These are phyloP conservation scores for Musa balbisiana DNA, from an alignment of 202 grass and related monocot species.

Conservation along the genomic window DNA sequence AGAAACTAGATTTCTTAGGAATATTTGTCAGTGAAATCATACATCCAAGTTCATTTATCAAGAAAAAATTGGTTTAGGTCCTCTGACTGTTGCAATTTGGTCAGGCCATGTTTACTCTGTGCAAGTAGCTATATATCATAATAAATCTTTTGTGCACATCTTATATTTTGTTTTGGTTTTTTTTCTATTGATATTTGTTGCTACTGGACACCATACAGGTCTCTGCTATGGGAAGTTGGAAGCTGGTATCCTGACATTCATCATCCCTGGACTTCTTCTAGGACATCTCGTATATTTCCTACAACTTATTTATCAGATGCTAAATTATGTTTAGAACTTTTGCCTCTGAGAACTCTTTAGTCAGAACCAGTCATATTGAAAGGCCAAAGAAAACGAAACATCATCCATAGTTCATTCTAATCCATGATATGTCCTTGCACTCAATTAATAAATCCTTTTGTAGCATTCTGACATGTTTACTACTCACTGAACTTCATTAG, in stretches of 20 bases:
- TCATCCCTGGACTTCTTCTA: slow-evolving; percentile 83
- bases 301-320: neutral
- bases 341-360: neutral
- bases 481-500: too few relatives aligned
- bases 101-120: neutral
- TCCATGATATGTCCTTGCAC: too few relatives aligned
- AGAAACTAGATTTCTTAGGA: neutral
- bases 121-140: neutral
- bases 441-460: neutral
- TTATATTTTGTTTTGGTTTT: neutral
- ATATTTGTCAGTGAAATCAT: too few relatives aligned
- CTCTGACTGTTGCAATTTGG: neutral
- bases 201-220: slow-evolving; percentile 24
- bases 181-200: neutral
- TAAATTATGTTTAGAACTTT: neutral
- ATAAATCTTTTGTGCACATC: neutral
- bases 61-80: neutral
- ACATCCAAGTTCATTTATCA: too few relatives aligned
- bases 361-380: too few relatives aligned
- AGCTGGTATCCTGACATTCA: slow-evolving; percentile 78
- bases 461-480: neutral
- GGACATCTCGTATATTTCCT: slow-evolving; percentile 70
- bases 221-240: slow-evolving; percentile 91
- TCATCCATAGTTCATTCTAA: too few relatives aligned
- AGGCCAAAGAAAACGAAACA: too few relatives aligned